Conservation (phyloP, 208 protist genomes). For the Leishmania mexicana region DNA sequence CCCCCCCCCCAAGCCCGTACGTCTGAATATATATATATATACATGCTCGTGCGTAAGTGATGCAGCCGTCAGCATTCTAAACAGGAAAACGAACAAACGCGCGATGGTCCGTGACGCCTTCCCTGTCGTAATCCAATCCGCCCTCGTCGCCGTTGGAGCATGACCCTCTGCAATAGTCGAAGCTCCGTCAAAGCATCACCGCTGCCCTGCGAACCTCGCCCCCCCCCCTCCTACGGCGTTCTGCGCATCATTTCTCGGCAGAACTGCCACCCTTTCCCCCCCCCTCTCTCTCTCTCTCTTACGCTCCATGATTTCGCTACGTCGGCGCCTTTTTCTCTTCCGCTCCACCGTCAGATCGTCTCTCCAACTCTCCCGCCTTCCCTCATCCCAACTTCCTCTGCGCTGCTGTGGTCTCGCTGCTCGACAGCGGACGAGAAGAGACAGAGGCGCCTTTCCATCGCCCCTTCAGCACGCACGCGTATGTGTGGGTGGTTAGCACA, state of each 20-base stretch:
- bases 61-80: not conserved
- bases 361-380: not conserved
- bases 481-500: not conserved
- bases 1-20: too few species aligned
- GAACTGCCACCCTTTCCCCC: not conserved
- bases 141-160: not conserved
- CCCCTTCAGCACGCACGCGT: not conserved
- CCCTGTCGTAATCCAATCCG: not conserved
- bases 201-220: not conserved
- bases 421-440: not conserved
- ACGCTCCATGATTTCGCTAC: not conserved
- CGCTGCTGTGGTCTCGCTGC: not conserved
- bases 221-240: not conserved
- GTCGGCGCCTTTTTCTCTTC: not conserved
- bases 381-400: not conserved
- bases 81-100: not conserved
- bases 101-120: not conserved
- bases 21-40: too few species aligned
- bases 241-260: not conserved
- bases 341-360: not conserved
- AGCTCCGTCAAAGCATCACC: not conserved
- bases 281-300: not conserved
- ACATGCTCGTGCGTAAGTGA: not conserved
- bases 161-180: not conserved
- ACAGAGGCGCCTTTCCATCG: not conserved